These are phyloP conservation scores for Blastobotrys apis DNA, from an alignment of 1,139 yeast genomes.

Conservation along the genomic window DNA sequence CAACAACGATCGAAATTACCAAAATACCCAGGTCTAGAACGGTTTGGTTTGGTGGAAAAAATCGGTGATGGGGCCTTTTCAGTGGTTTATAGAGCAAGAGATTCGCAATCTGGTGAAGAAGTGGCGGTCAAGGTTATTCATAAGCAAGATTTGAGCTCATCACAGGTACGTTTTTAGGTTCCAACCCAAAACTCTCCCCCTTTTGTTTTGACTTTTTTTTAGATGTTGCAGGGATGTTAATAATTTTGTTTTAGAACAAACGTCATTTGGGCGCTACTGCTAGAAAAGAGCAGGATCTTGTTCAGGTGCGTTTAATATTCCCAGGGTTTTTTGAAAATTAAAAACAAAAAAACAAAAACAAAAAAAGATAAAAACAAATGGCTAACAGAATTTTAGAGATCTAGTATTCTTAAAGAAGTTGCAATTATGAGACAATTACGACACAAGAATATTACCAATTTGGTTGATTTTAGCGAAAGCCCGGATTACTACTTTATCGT, in stretches of 20 bases:
- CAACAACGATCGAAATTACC: constrained; percentile 39
- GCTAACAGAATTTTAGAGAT: constrained; percentile 35
- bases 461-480: constrained; percentile 65
- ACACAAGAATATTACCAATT: constrained; percentile 69
- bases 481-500: constrained; percentile 68
- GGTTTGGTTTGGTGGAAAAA: constrained; percentile 44
- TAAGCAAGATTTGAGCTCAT: constrained; percentile 54
- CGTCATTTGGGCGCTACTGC: constrained; percentile 29
- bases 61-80: constrained; percentile 81
- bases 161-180: constrained; percentile 39
- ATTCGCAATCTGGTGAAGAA: constrained; percentile 42
- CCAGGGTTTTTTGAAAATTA: neutral
- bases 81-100: constrained; percentile 70
- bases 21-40: constrained; percentile 47
- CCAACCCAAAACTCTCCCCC: too few species aligned
- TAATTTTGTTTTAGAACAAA: constrained; percentile 8
- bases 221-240: constrained; percentile 3
- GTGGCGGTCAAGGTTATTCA: constrained; percentile 86
- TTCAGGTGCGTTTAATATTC: constrained; percentile 28
- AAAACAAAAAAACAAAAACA: constrained; percentile 1
- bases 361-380: too few species aligned
- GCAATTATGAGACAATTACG: constrained; percentile 69
- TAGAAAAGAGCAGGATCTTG: constrained; percentile 29
- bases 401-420: constrained; percentile 74
- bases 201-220: constrained; percentile 5